Conservation (phyloP, 441 rosid genomes). For the Pelargonium hybrid region DNA sequence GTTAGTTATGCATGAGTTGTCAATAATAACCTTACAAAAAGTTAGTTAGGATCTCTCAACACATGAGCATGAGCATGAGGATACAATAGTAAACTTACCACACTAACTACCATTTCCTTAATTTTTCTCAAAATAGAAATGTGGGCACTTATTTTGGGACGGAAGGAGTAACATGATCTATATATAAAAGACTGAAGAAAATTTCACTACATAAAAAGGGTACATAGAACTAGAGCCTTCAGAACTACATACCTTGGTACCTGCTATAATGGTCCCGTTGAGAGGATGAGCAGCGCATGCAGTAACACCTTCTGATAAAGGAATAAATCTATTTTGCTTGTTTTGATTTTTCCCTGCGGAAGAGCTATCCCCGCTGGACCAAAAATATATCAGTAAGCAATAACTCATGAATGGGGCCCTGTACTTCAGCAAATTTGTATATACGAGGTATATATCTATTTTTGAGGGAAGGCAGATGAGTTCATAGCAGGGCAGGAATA, state of each 20-base stretch:
- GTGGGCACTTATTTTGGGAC: too few species aligned
- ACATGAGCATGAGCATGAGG: too few species aligned
- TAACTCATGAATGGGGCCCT: background rate
- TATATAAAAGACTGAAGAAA: background rate
- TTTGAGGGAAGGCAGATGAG: background rate
- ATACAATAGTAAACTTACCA: too few species aligned
- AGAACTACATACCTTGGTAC: conserved; percentile 61
- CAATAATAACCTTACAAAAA: too few species aligned
- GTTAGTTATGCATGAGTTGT: too few species aligned
- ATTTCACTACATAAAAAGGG: background rate
- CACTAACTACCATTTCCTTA: too few species aligned
- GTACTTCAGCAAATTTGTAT: background rate
- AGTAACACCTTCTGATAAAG: conserved; percentile 60
- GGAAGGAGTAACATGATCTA: background rate
- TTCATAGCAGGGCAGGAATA: background rate
- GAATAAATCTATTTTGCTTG: conserved; percentile 54
- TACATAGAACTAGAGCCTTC: background rate
- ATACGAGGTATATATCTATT: background rate
- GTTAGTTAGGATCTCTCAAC: too few species aligned
- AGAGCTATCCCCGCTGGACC: conserved; percentile 38
- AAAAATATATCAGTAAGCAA: background rate
- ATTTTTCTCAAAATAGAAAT: too few species aligned
- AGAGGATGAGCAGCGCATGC: conserved; percentile 67
- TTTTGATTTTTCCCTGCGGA: conserved; percentile 20
- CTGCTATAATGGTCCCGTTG: conserved; percentile 60